These are phyloP conservation scores for Populus euphratica DNA, from an alignment of 345 rosid genomes.

Conservation along the genomic window DNA sequence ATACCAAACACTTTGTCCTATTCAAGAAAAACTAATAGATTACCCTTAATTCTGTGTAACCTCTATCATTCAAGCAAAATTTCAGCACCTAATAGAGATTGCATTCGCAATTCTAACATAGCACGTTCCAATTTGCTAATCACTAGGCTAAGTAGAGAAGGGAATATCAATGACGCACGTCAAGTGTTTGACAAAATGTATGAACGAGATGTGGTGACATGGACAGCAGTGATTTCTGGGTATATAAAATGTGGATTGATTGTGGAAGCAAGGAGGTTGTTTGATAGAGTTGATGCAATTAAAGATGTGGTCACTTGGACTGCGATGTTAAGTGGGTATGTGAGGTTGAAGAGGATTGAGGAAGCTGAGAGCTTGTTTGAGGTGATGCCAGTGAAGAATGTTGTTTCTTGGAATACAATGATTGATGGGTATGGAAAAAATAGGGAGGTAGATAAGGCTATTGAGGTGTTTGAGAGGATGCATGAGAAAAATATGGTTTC, in stretches of 20 bases:
- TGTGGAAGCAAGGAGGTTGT: conserved; percentile 54
- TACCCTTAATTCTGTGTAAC: not conserved
- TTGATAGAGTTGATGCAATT: conserved; percentile 48
- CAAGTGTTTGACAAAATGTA: conserved; percentile 55
- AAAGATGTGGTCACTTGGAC: conserved; percentile 83
- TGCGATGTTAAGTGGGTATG: conserved; percentile 58
- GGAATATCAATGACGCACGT: conserved; percentile 51
- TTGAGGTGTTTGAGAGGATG: conserved; percentile 52
- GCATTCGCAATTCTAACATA: conserved; percentile 23
- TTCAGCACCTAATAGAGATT: conserved; percentile 21
- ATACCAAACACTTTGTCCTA: not conserved
- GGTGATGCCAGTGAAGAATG: conserved; percentile 60
- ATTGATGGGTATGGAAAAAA: conserved; percentile 53
- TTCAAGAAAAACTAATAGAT: not conserved
- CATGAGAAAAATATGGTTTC: conserved; percentile 61
- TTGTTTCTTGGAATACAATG: conserved; percentile 67
- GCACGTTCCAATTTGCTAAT: conserved; percentile 51
- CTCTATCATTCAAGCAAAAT: conserved; percentile 8
- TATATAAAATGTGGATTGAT: conserved; percentile 51
- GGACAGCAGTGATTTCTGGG: conserved; percentile 65
- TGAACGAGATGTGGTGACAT: conserved; percentile 57
- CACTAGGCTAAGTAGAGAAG: conserved; percentile 40
- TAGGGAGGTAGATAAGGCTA: conserved; percentile 43
- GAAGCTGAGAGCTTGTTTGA: conserved; percentile 62
- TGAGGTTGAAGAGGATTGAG: conserved; percentile 36